Evolutionary conservation across 140 eudicot species (phyloP).

Genomic region (Cichorium intybus): DNA sequence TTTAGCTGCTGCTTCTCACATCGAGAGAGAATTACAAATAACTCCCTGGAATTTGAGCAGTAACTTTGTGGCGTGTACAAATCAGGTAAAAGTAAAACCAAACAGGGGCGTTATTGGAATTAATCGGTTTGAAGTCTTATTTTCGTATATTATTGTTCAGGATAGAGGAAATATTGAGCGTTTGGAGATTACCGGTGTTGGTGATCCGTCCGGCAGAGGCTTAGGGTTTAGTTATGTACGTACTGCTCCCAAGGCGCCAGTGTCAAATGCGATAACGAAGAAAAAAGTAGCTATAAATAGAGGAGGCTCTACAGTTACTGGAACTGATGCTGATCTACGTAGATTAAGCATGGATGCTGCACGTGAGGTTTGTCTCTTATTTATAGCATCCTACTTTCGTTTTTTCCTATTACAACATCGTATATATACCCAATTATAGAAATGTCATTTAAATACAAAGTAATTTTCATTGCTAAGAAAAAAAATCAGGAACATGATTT

Average conservation of each 20-base stretch:
- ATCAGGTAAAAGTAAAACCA: slow-evolving; percentile 51
- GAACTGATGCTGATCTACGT: slow-evolving; percentile 97
- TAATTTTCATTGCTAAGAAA: too few relatives aligned
- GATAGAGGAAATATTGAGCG: slow-evolving; percentile 93
- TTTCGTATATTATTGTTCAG: slow-evolving; percentile 36
- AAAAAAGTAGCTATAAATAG: slow-evolving; percentile 68
- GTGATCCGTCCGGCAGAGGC: slow-evolving; percentile 98
- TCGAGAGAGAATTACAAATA: slow-evolving; percentile 93
- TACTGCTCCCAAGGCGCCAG: slow-evolving; percentile 82
- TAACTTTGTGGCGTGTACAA: slow-evolving; percentile 92
- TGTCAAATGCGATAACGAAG: slow-evolving; percentile 72
- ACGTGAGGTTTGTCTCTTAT: slow-evolving; percentile 55
- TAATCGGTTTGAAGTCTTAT: not conserved
- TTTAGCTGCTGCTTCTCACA: slow-evolving; percentile 98
- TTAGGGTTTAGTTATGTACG: slow-evolving; percentile 96
- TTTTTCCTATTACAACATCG: too few relatives aligned
- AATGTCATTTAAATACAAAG: too few relatives aligned
- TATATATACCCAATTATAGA: too few relatives aligned
- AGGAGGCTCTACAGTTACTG: slow-evolving; percentile 88
- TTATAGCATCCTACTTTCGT: not conserved
- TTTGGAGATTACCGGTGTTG: slow-evolving; percentile 94
- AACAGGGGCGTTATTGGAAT: not conserved
- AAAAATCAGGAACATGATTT: too few relatives aligned
- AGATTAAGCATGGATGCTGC: slow-evolving; percentile 99
- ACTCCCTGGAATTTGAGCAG: slow-evolving; percentile 97